Conservation (phyloP, 2,329 filamentous ascomycete species). For the Clarireedia monteithiana region DNA sequence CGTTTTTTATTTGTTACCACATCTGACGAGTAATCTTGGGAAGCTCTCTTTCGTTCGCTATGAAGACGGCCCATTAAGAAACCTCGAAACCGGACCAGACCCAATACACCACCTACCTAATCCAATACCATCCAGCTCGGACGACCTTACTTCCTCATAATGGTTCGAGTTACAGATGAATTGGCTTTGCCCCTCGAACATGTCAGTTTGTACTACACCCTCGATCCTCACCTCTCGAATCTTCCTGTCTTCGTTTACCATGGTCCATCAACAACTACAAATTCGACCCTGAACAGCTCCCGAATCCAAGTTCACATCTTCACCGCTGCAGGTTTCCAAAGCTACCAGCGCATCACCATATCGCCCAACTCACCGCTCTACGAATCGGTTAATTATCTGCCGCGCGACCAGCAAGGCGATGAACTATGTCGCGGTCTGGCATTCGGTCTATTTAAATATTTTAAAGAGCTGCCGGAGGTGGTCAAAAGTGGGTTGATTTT, state of each 20-base stretch:
- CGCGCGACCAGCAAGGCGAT: slow-evolving; percentile 91
- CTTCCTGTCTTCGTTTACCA: slow-evolving; percentile 85
- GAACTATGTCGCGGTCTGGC: slow-evolving; percentile 86
- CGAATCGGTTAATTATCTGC: slow-evolving; percentile 79
- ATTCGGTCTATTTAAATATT: slow-evolving; percentile 92
- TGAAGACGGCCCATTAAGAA: slow-evolving; percentile 5
- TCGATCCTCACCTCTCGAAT: slow-evolving; percentile 75
- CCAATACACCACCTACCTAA: slow-evolving; percentile 6
- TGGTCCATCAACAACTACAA: slow-evolving; percentile 81
- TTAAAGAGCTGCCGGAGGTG: slow-evolving; percentile 70
- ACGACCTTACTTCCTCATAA: slow-evolving; percentile 37
- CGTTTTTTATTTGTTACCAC: background rate
- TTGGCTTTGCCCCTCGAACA: slow-evolving; percentile 71
- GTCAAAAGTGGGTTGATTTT: slow-evolving; percentile 64
- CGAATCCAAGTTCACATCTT: slow-evolving; percentile 93
- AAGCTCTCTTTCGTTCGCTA: slow-evolving; percentile 3
- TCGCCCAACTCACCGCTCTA: slow-evolving; percentile 91
- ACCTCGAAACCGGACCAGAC: slow-evolving; percentile 2
- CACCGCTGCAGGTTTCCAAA: slow-evolving; percentile 79
- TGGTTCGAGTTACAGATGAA: slow-evolving; percentile 77
- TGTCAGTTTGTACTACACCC: slow-evolving; percentile 81
- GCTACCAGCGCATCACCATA: slow-evolving; percentile 84
- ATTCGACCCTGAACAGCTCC: slow-evolving; percentile 80
- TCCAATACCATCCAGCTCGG: slow-evolving; percentile 18
- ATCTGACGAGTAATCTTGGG: background rate